These are phyloP conservation scores for Suillus cothurnatus DNA, from an alignment of 768 basidiomycete genomes.

Conservation along the genomic window DNA sequence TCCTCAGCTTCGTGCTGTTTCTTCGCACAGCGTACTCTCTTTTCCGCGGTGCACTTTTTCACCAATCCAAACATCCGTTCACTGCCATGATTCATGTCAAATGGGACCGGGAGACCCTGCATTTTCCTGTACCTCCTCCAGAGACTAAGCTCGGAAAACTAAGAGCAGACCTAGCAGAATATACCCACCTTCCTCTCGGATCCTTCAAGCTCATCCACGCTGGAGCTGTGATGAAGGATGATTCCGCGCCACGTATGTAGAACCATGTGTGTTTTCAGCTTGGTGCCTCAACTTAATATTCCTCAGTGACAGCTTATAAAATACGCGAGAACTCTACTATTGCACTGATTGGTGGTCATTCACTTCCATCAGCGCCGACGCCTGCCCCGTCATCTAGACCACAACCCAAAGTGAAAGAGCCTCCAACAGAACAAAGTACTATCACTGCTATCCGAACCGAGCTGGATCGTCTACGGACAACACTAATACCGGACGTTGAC, in stretches of 20 bases:
- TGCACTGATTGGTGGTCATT: conserved; percentile 62
- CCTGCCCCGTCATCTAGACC: conserved; percentile 24
- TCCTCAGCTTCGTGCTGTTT: conserved; percentile 37
- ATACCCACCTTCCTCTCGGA: conserved; percentile 68
- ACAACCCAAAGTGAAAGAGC: conserved; percentile 26
- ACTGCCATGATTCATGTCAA: conserved; percentile 46
- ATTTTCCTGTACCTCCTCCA: conserved; percentile 57
- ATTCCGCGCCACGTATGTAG: conserved; percentile 60
- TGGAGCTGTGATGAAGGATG: conserved; percentile 90
- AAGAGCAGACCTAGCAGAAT: conserved; percentile 63
- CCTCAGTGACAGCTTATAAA: conserved; percentile 71
- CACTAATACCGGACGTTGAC: conserved; percentile 59
- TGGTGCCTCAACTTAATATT: not conserved
- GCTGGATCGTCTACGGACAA: conserved; percentile 49
- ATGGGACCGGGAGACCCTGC: conserved; percentile 53
- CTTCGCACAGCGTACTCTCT: conserved; percentile 29
- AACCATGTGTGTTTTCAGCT: conserved; percentile 6
- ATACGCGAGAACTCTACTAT: conserved; percentile 71
- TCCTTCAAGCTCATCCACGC: conserved; percentile 88
- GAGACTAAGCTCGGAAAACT: conserved; percentile 60
- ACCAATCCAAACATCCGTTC: conserved; percentile 12
- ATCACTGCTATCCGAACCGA: conserved; percentile 41
- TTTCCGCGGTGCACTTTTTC: conserved; percentile 11
- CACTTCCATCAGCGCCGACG: conserved; percentile 22
- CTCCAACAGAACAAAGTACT: conserved; percentile 41